These are phyloP conservation scores for Veloporphyrellus conicus DNA, from an alignment of 1,284 basidiomycete species.

Conservation along the genomic window DNA sequence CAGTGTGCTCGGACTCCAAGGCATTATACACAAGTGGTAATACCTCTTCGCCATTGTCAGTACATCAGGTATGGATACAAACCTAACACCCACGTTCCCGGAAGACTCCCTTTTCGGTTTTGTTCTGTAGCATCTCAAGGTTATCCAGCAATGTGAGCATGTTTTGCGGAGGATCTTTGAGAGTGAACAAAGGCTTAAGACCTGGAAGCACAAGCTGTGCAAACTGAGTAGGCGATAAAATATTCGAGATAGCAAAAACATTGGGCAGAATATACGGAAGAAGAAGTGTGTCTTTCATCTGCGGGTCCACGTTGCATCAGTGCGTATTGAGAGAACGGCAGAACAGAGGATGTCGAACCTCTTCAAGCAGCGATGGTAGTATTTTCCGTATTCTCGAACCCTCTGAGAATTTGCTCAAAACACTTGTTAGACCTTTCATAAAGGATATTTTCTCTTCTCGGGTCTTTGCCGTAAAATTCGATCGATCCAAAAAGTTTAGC, in stretches of 20 bases:
- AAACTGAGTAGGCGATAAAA: conserved; percentile 79
- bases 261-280: conserved; percentile 97
- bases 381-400: conserved; percentile 86
- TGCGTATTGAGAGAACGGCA: background rate
- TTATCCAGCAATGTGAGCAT: conserved; percentile 92
- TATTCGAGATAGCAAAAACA: conserved; percentile 86
- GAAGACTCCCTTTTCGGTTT: conserved; percentile 85
- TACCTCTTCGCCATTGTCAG: conserved; percentile 58
- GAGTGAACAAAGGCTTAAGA: conserved; percentile 83
- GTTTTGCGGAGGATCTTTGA: conserved; percentile 96
- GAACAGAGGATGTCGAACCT: conserved; percentile 48
- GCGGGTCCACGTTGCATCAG: conserved; percentile 11
- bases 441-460: conserved; percentile 95
- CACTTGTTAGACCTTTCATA: conserved; percentile 82
- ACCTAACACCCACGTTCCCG: conserved; percentile 69
- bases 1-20: conserved; percentile 85
- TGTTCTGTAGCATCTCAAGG: conserved; percentile 80
- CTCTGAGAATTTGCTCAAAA: conserved; percentile 85
- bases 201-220: conserved; percentile 78
- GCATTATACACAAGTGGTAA: conserved; percentile 94
- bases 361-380: conserved; percentile 90
- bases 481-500: conserved; percentile 92
- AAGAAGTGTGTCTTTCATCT: conserved; percentile 92
- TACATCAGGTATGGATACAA: background rate
- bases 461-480: conserved; percentile 91